Conservation (phyloP, 495 filamentous ascomycete genomes). For the Annulohypoxylon bovei region DNA sequence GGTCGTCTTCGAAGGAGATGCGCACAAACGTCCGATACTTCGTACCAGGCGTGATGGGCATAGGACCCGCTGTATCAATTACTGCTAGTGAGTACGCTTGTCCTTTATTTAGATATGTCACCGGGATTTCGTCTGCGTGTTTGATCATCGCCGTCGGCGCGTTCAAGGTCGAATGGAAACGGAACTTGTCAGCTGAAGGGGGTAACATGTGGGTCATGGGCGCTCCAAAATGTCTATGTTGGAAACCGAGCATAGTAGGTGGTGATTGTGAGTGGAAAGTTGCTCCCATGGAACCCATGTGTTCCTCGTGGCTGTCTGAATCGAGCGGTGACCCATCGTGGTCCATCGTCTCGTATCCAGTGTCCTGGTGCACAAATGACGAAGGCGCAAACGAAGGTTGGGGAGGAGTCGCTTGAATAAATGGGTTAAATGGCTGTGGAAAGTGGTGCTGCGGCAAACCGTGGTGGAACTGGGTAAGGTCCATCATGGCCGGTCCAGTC, state of each 20-base stretch:
- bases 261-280: slow-evolving; percentile 62
- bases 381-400: slow-evolving; percentile 79
- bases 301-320: slow-evolving; percentile 55
- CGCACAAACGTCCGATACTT: slow-evolving; percentile 88
- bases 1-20: slow-evolving; percentile 93
- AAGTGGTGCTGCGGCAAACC: slow-evolving; percentile 73
- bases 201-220: slow-evolving; percentile 53
- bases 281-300: slow-evolving; percentile 60
- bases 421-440: slow-evolving; percentile 73
- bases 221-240: slow-evolving; percentile 53
- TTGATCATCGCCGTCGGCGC: slow-evolving; percentile 98
- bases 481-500: slow-evolving; percentile 65
- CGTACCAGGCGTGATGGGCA: slow-evolving; percentile 56
- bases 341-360: slow-evolving; percentile 80
- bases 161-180: slow-evolving; percentile 88
- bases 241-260: slow-evolving; percentile 53
- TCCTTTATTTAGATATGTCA: slow-evolving; percentile 97
- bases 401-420: slow-evolving; percentile 65
- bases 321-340: slow-evolving; percentile 72
- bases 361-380: slow-evolving; percentile 79
- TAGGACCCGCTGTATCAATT: slow-evolving; percentile 67
- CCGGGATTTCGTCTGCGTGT: slow-evolving; percentile 83
- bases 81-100: slow-evolving; percentile 88
- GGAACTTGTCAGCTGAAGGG: slow-evolving; percentile 73
- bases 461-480: slow-evolving; percentile 61